These are phyloP conservation scores for Wilcoxina mikolae DNA, from an alignment of 495 filamentous ascomycete species.

Conservation along the genomic window DNA sequence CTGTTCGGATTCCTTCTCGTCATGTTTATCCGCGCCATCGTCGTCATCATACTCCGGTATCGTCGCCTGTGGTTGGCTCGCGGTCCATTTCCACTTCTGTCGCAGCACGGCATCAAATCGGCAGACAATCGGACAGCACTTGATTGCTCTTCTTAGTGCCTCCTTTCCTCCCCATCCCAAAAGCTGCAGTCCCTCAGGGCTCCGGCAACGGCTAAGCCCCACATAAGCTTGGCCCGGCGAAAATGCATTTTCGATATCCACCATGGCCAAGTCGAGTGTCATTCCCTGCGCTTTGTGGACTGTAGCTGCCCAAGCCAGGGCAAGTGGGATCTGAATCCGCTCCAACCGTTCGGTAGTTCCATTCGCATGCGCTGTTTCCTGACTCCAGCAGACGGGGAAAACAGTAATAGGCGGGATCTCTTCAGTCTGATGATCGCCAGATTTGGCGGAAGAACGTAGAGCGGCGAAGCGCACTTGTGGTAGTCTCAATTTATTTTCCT, in stretches of 20 bases:
- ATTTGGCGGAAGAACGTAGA: neutral
- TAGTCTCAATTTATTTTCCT: neutral
- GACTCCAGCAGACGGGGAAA: neutral
- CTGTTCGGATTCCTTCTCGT: too few species aligned
- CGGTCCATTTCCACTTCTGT: neutral
- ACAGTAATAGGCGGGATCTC: neutral
- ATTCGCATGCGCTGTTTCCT: neutral
- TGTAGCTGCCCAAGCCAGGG: constrained; percentile 35
- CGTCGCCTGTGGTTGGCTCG: too few species aligned
- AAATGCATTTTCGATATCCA: constrained; percentile 32
- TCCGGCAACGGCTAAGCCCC: constrained; percentile 30
- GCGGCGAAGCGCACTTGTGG: neutral
- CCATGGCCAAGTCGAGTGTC: constrained; percentile 33
- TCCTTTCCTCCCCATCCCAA: neutral
- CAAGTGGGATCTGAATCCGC: constrained; percentile 35
- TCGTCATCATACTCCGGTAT: too few species aligned
- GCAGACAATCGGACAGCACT: neutral
- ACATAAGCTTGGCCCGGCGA: constrained; percentile 35
- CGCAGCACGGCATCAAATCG: neutral
- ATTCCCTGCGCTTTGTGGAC: constrained; percentile 37
- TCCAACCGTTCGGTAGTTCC: constrained; percentile 11
- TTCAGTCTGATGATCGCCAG: neutral
- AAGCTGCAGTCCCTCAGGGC: constrained; percentile 29
- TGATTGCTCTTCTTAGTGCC: neutral
- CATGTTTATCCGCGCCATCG: too few species aligned